Conservation (phyloP, 805 yeast genomes). For the Kuraishia borneana region DNA sequence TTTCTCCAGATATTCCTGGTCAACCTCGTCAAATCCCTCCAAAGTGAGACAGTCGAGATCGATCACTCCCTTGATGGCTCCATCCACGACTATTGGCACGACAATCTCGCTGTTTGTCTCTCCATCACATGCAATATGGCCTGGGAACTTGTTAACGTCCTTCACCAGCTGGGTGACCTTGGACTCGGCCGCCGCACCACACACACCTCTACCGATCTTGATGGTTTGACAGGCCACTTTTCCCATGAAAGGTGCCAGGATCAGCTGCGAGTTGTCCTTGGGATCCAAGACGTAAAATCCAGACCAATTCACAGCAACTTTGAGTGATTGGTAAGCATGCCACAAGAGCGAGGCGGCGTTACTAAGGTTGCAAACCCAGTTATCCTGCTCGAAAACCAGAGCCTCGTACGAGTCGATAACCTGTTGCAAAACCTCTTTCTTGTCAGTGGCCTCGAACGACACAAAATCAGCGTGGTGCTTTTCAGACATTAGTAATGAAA, state of each 20-base stretch:
- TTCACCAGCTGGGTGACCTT: conserved; percentile 60
- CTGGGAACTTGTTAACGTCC: conserved; percentile 72
- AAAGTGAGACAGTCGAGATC: conserved; percentile 71
- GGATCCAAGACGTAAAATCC: conserved; percentile 68
- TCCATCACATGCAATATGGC: conserved; percentile 96
- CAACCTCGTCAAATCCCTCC: conserved; percentile 59
- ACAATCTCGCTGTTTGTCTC: conserved; percentile 90
- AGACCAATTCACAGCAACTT: conserved; percentile 70
- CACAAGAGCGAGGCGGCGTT: conserved; percentile 81
- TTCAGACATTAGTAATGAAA: conserved; percentile 1
- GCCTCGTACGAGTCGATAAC: conserved; percentile 56
- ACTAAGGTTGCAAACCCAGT: conserved; percentile 87
- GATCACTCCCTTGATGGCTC: conserved; percentile 56
- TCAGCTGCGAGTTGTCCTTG: conserved; percentile 28
- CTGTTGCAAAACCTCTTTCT: conserved; percentile 45
- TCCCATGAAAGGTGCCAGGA: conserved; percentile 92
- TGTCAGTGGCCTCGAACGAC: conserved; percentile 29
- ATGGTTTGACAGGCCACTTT: conserved; percentile 92
- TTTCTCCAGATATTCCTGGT: conserved; percentile 44
- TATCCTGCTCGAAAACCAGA: conserved; percentile 45
- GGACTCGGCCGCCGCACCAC: conserved; percentile 70
- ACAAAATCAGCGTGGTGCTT: conserved; percentile 63
- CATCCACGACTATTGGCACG: conserved; percentile 52
- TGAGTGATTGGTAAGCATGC: conserved; percentile 68
- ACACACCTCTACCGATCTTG: conserved; percentile 73